Percentiles rank a stretch among this genome's conserved stretches.
These are phyloP conservation scores for Lyophyllum shimeji DNA, from an alignment of 768 basidiomycete species.

Conservation along the genomic window DNA sequence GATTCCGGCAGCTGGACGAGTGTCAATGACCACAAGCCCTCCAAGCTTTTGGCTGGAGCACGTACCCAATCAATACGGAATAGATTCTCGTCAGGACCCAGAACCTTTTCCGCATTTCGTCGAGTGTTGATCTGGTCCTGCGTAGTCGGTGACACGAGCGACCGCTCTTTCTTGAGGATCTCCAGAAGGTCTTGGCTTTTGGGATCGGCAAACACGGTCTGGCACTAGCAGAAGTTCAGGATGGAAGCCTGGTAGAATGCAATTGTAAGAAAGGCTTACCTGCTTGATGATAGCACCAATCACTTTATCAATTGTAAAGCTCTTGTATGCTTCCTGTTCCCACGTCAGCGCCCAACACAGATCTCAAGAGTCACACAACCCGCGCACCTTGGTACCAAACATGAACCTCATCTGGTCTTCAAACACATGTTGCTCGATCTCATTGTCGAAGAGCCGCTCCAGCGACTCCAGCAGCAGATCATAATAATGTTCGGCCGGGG, in stretches of 20 bases:
- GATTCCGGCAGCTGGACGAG: constrained; percentile 55
- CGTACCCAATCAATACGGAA: constrained; percentile 80
- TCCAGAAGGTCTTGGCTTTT: constrained; percentile 76
- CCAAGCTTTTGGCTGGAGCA: not conserved
- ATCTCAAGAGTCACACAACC: not conserved
- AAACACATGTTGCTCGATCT: constrained; percentile 82
- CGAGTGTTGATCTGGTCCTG: constrained; percentile 74
- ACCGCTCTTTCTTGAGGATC: constrained; percentile 65
- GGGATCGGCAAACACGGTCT: constrained; percentile 63
- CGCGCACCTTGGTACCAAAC: constrained; percentile 75
- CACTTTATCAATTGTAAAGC: constrained; percentile 94
- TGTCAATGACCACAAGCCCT: not conserved
- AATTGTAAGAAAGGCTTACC: constrained; percentile 35
- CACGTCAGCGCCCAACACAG: not conserved
- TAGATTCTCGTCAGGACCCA: constrained; percentile 76
- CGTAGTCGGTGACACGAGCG: constrained; percentile 54
- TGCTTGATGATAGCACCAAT: constrained; percentile 89
- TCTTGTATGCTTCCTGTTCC: constrained; percentile 71
- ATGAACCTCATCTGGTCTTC: constrained; percentile 90
- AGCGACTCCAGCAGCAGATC: constrained; percentile 82
- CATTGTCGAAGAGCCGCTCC: constrained; percentile 90
- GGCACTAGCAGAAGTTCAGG: constrained; percentile 41
- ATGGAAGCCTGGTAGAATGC: not conserved
- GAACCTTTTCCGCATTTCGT: constrained; percentile 63
- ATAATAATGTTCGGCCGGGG: constrained; percentile 71